phyloP scores from a whole-genome alignment of 179 eudicot species.

The Sideroxylon spinosum region DNA sequence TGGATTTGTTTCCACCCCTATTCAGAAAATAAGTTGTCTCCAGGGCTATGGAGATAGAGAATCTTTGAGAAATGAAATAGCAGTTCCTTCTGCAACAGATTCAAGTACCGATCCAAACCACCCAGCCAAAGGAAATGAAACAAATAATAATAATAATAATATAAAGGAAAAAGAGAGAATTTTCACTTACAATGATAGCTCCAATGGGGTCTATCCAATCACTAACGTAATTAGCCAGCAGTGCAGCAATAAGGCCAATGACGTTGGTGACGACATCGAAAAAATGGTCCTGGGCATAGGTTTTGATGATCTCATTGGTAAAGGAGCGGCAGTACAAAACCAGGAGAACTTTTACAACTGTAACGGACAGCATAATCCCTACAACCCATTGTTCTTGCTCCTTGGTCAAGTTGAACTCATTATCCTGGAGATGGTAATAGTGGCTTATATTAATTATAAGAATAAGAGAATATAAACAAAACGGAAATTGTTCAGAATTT shows the following conservation, averaged over 20 bases:
- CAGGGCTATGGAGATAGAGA: not conserved
- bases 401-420: slow-evolving; percentile 44
- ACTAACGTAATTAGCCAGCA: slow-evolving; percentile 59
- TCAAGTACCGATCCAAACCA: not conserved
- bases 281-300: slow-evolving; percentile 85
- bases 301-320: slow-evolving; percentile 78
- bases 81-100: not conserved
- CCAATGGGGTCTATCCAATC: slow-evolving; percentile 84
- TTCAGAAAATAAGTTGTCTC: not conserved
- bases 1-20: no score
- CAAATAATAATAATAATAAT: no score
- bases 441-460: not conserved
- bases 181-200: slow-evolving; percentile 66
- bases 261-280: slow-evolving; percentile 78
- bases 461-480: not conserved
- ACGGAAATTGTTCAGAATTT: not conserved
- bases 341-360: slow-evolving; percentile 55
- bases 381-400: slow-evolving; percentile 71
- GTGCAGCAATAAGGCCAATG: slow-evolving; percentile 77
- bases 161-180: not conserved
- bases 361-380: slow-evolving; percentile 78
- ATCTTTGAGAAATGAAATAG: not conserved
- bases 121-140: not conserved
- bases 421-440: slow-evolving; percentile 35
- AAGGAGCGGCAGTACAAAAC: slow-evolving; percentile 74